Conservation (phyloP, 202 grass and related monocot genomes). For the Musa balbisiana region DNA sequence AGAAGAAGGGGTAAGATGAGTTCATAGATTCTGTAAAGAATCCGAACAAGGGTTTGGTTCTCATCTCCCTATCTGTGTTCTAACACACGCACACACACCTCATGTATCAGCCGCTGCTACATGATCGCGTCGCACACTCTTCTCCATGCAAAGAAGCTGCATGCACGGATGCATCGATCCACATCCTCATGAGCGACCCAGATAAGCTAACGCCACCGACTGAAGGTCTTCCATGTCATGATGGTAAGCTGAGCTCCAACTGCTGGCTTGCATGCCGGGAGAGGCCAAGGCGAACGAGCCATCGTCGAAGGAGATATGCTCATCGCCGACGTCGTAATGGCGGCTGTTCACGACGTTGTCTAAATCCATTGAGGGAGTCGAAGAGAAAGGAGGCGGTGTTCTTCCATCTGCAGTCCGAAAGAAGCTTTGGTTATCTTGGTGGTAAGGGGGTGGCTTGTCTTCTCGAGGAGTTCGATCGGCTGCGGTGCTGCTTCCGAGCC, state of each 20-base stretch:
- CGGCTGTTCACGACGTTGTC: constrained; percentile 15
- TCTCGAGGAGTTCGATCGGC: not conserved
- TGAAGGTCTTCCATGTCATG: constrained; percentile 72
- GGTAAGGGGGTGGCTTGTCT: not conserved
- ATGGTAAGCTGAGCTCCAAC: constrained; percentile 44
- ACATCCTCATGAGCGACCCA: constrained; percentile 48
- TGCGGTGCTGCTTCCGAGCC: constrained; percentile 19
- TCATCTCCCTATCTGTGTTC: no score
- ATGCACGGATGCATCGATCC: not conserved
- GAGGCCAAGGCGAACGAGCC: constrained; percentile 11
- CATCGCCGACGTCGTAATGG: constrained; percentile 7
- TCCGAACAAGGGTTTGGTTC: no score
- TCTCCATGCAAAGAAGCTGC: not conserved
- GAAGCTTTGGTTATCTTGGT: not conserved
- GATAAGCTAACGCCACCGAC: constrained; percentile 63
- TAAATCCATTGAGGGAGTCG: not conserved
- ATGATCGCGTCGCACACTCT: not conserved
- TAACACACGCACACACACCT: no score
- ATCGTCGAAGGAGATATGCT: constrained; percentile 13
- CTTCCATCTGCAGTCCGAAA: not conserved
- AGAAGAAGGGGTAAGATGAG: not conserved
- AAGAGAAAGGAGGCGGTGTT: not conserved
- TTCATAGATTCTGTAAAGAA: no score
- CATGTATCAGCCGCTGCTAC: no score
- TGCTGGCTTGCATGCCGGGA: constrained; percentile 30